These are phyloP conservation scores for Terfezia claveryi DNA, from an alignment of 495 filamentous ascomycete genomes.

Conservation along the genomic window DNA sequence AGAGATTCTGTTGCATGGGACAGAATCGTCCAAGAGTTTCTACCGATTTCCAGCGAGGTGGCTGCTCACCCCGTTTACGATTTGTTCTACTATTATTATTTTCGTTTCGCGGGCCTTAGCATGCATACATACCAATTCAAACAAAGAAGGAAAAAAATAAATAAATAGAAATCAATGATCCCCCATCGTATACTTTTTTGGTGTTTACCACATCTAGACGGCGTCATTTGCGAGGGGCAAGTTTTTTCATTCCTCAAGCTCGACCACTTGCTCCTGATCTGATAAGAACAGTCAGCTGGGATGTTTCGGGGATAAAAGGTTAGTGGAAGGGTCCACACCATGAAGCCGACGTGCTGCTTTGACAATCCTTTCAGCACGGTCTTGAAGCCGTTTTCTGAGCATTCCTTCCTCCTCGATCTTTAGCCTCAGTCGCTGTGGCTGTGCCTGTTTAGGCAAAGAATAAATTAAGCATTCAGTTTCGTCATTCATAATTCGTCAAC, in stretches of 20 bases:
- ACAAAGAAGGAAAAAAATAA: too few species aligned
- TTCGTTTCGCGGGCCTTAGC: too few species aligned
- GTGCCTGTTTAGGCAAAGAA: slow-evolving; percentile 21
- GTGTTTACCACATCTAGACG: too few species aligned
- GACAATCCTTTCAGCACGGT: slow-evolving; percentile 47
- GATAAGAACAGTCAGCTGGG: not conserved
- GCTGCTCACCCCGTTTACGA: too few species aligned
- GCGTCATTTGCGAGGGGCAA: too few species aligned
- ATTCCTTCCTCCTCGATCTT: slow-evolving; percentile 38
- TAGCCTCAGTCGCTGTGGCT: slow-evolving; percentile 38
- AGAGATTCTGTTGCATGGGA: not conserved
- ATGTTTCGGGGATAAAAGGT: not conserved
- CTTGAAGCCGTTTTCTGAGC: slow-evolving; percentile 38
- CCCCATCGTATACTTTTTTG: too few species aligned
- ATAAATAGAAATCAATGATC: too few species aligned
- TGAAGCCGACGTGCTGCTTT: slow-evolving; percentile 46
- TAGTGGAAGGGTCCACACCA: not conserved
- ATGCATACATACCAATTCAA: too few species aligned
- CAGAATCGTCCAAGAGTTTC: not conserved
- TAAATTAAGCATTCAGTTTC: too few species aligned
- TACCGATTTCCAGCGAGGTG: not conserved
- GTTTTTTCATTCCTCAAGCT: not conserved
- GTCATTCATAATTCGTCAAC: too few species aligned
- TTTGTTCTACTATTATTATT: too few species aligned
- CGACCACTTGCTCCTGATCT: not conserved